phyloP scores from a whole-genome alignment of 352 stramenopile species.

The Globisporangium mamillatum region DNA sequence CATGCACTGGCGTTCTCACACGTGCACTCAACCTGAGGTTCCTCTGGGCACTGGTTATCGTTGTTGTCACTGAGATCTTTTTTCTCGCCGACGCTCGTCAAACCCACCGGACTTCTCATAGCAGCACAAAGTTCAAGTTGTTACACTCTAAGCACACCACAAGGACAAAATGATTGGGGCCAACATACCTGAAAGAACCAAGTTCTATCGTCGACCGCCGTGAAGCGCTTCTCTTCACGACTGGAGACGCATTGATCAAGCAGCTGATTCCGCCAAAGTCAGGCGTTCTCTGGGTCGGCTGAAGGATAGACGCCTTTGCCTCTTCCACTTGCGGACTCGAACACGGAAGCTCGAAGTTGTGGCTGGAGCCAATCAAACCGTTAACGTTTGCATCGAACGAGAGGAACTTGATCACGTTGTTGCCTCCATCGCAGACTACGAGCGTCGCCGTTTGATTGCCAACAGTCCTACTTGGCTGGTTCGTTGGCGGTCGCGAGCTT shows the following conservation, averaged over 20 bases:
- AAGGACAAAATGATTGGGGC: background rate
- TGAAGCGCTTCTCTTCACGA: background rate
- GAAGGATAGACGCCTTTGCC: background rate
- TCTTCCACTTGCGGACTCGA: background rate
- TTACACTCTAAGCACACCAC: background rate
- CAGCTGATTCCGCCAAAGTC: background rate
- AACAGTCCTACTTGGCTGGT: background rate
- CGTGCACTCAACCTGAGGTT: background rate
- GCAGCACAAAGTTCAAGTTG: background rate
- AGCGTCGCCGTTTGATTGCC: slow-evolving; percentile 3
- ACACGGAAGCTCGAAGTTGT: background rate
- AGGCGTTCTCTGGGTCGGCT: background rate
- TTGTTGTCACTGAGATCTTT: background rate
- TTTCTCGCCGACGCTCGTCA: background rate
- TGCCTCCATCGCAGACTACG: slow-evolving; percentile 25
- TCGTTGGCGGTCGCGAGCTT: background rate
- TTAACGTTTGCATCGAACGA: slow-evolving; percentile 5
- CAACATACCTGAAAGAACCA: background rate
- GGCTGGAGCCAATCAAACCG: background rate
- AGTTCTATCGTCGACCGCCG: background rate
- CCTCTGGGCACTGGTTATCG: background rate
- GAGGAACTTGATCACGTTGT: slow-evolving; percentile 22
- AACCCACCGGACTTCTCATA: background rate
- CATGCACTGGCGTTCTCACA: background rate
- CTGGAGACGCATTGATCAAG: background rate